These are phyloP conservation scores for Tylopilus orsonianus DNA, from an alignment of 1,284 basidiomycete genomes.

Conservation along the genomic window DNA sequence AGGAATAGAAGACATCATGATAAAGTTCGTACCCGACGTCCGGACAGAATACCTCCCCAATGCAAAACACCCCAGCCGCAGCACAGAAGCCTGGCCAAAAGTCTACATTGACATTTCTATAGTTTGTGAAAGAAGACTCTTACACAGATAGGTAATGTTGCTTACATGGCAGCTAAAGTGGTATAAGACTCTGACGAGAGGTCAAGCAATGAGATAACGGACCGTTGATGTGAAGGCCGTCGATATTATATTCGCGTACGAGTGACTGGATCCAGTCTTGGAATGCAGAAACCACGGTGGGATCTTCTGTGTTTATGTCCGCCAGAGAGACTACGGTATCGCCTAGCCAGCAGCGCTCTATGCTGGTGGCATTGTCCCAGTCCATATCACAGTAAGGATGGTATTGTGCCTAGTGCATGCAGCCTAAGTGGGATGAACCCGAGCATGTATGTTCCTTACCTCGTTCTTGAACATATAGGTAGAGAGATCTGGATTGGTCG, in stretches of 20 bases:
- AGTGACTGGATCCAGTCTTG: constrained; percentile 58
- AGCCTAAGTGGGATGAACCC: constrained; percentile 12
- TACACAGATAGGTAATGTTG: not conserved
- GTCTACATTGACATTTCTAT: constrained; percentile 59
- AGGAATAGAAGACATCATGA: constrained; percentile 3
- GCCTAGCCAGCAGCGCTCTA: constrained; percentile 76
- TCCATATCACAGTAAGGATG: constrained; percentile 41
- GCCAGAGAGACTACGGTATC: constrained; percentile 60
- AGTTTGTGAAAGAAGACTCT: constrained; percentile 4
- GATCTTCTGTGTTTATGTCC: constrained; percentile 74
- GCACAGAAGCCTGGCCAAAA: constrained; percentile 73
- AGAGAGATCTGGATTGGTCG: constrained; percentile 55
- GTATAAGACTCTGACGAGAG: constrained; percentile 3
- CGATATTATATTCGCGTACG: constrained; percentile 56
- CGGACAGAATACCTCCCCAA: constrained; percentile 73
- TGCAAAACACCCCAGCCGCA: constrained; percentile 77
- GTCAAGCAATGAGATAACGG: constrained; percentile 12
- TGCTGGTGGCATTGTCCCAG: constrained; percentile 60
- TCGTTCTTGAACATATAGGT: constrained; percentile 59
- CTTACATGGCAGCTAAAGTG: constrained; percentile 58
- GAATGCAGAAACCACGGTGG: constrained; percentile 51
- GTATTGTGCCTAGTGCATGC: constrained; percentile 32
- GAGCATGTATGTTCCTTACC: constrained; percentile 41
- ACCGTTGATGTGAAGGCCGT: constrained; percentile 77
- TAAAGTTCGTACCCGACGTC: constrained; percentile 50